Evolutionary conservation across 2,329 filamentous ascomycete species (phyloP).

Genomic region (Tolypocladium sp.): DNA sequence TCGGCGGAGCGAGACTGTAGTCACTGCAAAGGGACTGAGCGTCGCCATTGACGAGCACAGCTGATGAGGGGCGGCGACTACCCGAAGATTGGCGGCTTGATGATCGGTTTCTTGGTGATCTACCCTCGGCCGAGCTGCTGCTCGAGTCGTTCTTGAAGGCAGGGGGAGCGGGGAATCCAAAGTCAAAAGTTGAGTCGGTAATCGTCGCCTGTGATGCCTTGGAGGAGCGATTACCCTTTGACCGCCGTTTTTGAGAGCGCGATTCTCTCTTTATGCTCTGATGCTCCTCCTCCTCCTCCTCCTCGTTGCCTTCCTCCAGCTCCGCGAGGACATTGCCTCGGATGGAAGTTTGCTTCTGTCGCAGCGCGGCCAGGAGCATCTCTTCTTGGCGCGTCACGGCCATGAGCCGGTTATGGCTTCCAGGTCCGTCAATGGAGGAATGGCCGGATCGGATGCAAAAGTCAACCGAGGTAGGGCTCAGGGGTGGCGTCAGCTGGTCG

Average conservation of each 20-base stretch:
- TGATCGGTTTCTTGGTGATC: not conserved
- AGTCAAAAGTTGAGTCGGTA: constrained; percentile 19
- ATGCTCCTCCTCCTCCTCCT: not conserved
- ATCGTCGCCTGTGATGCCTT: constrained; percentile 20
- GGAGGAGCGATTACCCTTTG: constrained; percentile 13
- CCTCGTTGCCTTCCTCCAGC: constrained; percentile 22
- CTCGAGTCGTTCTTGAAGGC: not conserved
- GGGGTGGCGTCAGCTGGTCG: constrained; percentile 37
- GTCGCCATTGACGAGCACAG: not conserved
- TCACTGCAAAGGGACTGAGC: not conserved
- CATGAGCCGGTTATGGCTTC: constrained; percentile 36
- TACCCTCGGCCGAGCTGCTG: not conserved
- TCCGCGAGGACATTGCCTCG: constrained; percentile 36
- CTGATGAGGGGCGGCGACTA: not conserved
- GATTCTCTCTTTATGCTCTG: constrained; percentile 4
- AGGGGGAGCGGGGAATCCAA: constrained; percentile 26
- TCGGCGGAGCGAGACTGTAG: not conserved
- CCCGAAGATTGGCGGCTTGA: not conserved
- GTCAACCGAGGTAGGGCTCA: constrained; percentile 43
- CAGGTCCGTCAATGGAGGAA: constrained; percentile 24
- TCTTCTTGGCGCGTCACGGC: constrained; percentile 50
- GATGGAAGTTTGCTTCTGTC: constrained; percentile 48
- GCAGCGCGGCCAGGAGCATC: constrained; percentile 46
- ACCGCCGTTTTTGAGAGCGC: not conserved
- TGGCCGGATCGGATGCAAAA: constrained; percentile 32